Base-by-base conservation (phyloP, 2,329 filamentous ascomycete genomes). In the Ascochyta fabae region DNA sequence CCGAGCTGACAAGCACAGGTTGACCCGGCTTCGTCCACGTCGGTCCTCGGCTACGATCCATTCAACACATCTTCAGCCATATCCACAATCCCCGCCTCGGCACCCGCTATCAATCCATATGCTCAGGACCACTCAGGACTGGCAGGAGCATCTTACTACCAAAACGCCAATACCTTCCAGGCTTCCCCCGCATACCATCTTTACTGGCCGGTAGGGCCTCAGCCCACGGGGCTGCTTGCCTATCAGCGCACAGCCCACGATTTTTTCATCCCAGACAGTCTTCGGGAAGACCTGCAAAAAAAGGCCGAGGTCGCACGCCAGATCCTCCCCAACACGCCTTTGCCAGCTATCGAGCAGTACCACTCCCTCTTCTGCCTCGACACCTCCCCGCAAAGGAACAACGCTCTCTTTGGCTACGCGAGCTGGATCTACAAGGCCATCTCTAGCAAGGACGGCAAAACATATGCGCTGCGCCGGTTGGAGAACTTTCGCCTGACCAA, bases 341-440 rank as follows among this genome's bases (percentile, higher is more conserved):
- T 96, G 7, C 91, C 92, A 6, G 81, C 81, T 31, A 84, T 98
- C 49, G 92, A 96, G 68, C 88, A 92, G 67, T 98, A 95, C 72
- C 93, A 98, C 75, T 96, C 92, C 4, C 83, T 99, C 10, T 92
- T 97, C 8, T 91, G 94, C 4, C 80, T 99, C 39, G 93, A 98
- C 74, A 90, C 88, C 8, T 89, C 84, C 45, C 87, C 91, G 58
- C 86, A 92, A 62, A 93, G 92, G 73, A 92, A 88, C 63, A 85
- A 88, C 4, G 84, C 86, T 12, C 86, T 90, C 15, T 97, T 97
- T 75, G 92, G 92, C 26, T 96, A 92, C 69, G 86, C 89, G 6
- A 96, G 89, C 66, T 98, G 93, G 92, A 86, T 96, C 0, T 99
- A 97, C 80, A 98, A 98, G 78, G 94, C 93, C 8, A 88, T 89